Evolutionary conservation across 1,139 yeast genomes (phyloP).

Genomic region (Hansenula sp.): DNA sequence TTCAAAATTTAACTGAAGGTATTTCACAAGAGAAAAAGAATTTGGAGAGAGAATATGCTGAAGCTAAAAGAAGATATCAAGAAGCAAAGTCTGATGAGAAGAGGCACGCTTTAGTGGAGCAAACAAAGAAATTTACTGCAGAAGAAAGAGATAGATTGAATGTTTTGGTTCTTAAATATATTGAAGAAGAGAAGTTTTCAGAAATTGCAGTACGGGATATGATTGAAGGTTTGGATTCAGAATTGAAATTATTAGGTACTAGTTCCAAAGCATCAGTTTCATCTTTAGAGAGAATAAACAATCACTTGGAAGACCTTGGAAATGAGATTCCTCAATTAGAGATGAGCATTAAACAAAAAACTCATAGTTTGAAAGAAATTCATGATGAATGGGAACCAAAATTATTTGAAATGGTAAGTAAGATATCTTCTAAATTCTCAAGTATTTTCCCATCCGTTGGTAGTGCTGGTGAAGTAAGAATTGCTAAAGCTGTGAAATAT

Average conservation of each 20-base stretch:
- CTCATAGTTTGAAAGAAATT: constrained; percentile 35
- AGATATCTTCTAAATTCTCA: constrained; percentile 61
- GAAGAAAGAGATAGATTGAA: constrained; percentile 41
- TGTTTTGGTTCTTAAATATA: constrained; percentile 40
- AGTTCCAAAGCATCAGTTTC: constrained; percentile 37
- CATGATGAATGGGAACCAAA: constrained; percentile 54
- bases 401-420: constrained; percentile 42
- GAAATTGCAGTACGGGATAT: constrained; percentile 30
- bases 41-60: constrained; percentile 31
- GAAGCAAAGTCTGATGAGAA: constrained; percentile 41
- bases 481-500: constrained; percentile 47
- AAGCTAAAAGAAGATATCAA: constrained; percentile 38
- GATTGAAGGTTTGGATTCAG: constrained; percentile 32
- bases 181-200: constrained; percentile 37
- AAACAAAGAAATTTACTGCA: constrained; percentile 35
- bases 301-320: constrained; percentile 19
- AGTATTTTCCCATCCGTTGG: constrained; percentile 70
- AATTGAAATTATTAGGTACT: constrained; percentile 28
- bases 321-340: constrained; percentile 26
- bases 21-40: constrained; percentile 30
- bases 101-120: constrained; percentile 37
- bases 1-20: constrained; percentile 31
- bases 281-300: constrained; percentile 31
- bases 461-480: constrained; percentile 75
- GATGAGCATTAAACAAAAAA: constrained; percentile 25